Evolutionary conservation across 2,329 filamentous ascomycete genomes (phyloP).

Genomic region (Neonectria sp.): DNA sequence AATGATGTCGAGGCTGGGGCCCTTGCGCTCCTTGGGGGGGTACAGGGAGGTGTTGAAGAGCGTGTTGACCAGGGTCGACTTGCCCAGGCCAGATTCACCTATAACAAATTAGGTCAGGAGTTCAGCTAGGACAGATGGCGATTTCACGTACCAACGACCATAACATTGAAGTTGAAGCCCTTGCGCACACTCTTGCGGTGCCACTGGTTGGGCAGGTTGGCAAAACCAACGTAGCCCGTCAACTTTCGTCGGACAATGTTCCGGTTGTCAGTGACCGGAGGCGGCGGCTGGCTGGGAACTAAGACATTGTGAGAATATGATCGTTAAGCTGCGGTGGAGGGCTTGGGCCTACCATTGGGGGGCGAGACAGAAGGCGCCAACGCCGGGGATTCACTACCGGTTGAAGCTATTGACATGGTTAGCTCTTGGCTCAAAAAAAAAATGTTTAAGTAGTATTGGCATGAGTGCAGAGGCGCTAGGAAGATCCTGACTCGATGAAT

Average conservation of each 20-base stretch:
- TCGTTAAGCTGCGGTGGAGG: neutral
- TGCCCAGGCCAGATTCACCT: slow-evolving; percentile 99
- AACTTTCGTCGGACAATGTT: slow-evolving; percentile 99
- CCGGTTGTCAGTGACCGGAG: slow-evolving; percentile 76
- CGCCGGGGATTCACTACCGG: slow-evolving; percentile 61
- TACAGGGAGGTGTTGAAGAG: slow-evolving; percentile 99
- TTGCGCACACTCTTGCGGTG: slow-evolving; percentile 99
- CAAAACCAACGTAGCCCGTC: slow-evolving; percentile 98
- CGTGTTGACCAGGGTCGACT: slow-evolving; percentile 99
- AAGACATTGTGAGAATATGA: slow-evolving; percentile 33
- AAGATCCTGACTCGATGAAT: slow-evolving; percentile 55
- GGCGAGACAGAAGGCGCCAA: slow-evolving; percentile 59
- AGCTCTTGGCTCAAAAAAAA: slow-evolving; percentile 46
- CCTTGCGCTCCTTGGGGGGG: slow-evolving; percentile 98
- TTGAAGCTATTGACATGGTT: slow-evolving; percentile 60
- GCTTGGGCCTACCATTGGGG: slow-evolving; percentile 54
- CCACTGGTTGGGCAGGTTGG: slow-evolving; percentile 99
- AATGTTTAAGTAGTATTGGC: slow-evolving; percentile 32
- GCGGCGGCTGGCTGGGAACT: slow-evolving; percentile 59
- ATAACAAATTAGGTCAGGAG: slow-evolving; percentile 8
- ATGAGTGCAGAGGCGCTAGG: slow-evolving; percentile 41
- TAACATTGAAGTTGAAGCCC: slow-evolving; percentile 99
- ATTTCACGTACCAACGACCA: slow-evolving; percentile 93
- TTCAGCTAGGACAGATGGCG: neutral
- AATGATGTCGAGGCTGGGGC: slow-evolving; percentile 96